A percentile compares a stretch with the other conserved stretches of the same genome.
phyloP scores from a whole-genome alignment of 2,329 filamentous ascomycete species.

The Zasmidium cellare region DNA sequence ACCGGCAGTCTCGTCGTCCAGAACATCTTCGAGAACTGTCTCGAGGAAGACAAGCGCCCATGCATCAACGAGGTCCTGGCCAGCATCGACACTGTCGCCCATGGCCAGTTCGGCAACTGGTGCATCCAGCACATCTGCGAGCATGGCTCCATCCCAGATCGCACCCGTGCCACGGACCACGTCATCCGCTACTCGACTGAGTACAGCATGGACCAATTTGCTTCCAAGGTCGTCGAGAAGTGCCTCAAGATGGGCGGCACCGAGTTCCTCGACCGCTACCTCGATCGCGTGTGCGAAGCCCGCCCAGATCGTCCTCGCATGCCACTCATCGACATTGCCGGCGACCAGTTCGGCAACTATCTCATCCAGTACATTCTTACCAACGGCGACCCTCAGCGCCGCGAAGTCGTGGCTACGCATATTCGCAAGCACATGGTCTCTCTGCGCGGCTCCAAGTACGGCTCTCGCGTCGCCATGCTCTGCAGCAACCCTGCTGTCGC shows the following conservation, averaged over 20 bases:
- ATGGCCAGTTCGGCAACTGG: constrained; percentile 99
- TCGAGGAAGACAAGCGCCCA: constrained; percentile 98
- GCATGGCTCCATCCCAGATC: constrained; percentile 86
- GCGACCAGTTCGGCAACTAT: constrained; percentile 84
- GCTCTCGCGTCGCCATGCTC: constrained; percentile 96
- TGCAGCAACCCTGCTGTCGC: constrained; percentile 92
- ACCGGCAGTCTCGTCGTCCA: constrained; percentile 97
- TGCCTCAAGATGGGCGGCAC: constrained; percentile 92
- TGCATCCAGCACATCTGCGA: constrained; percentile 99
- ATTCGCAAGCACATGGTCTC: constrained; percentile 99
- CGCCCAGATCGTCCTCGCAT: constrained; percentile 89
- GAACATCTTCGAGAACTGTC: constrained; percentile 99
- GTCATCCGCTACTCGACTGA: constrained; percentile 90
- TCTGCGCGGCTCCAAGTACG: constrained; percentile 95
- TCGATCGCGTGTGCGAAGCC: constrained; percentile 90
- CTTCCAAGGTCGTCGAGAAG: constrained; percentile 98
- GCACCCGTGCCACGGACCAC: constrained; percentile 90
- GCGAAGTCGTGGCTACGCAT: constrained; percentile 88
- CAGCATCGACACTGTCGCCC: constrained; percentile 94
- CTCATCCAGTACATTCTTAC: constrained; percentile 96
- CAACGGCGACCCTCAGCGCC: constrained; percentile 81
- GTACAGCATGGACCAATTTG: constrained; percentile 99
- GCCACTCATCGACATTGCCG: constrained; percentile 95
- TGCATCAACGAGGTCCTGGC: constrained; percentile 95
- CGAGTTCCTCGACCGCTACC: constrained; percentile 89